A percentile compares a stretch with the other conserved stretches of the same genome.
Evolutionary conservation across 169 alveolate genomes (phyloP).

Genomic region (Babesia sp.): DNA sequence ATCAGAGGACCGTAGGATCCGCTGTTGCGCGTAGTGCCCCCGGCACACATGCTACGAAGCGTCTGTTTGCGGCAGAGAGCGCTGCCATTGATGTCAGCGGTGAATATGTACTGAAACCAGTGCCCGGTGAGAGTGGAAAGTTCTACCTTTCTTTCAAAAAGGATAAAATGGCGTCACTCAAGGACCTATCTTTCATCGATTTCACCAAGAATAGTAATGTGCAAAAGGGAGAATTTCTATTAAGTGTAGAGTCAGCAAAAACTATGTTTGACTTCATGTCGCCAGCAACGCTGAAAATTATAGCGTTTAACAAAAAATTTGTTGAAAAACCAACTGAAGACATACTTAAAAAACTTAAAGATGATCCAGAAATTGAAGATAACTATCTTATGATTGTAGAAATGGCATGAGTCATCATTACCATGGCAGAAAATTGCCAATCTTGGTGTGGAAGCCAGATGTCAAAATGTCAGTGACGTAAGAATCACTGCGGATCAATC

Average conservation of each 20-base stretch:
- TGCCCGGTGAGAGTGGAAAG: constrained; percentile 23
- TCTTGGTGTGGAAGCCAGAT: background rate
- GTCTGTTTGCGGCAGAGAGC: background rate
- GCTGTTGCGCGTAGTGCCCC: background rate
- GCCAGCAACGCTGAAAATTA: constrained; percentile 41
- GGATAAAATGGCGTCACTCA: constrained; percentile 31
- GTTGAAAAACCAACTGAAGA: constrained; percentile 40
- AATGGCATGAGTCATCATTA: background rate
- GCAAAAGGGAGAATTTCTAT: constrained; percentile 35
- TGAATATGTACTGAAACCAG: constrained; percentile 32
- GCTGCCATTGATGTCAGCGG: background rate
- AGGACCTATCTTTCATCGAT: constrained; percentile 48
- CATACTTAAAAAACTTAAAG: constrained; percentile 39
- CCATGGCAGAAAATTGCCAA: background rate
- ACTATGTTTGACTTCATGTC: constrained; percentile 60
- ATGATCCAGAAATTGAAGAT: constrained; percentile 41
- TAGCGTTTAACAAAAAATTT: constrained; percentile 49
- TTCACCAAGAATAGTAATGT: constrained; percentile 38
- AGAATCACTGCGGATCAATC: background rate
- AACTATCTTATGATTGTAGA: constrained; percentile 47
- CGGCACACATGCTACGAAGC: background rate
- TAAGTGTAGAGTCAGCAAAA: constrained; percentile 55
- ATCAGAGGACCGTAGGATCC: background rate
- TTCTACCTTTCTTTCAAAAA: constrained; percentile 38
- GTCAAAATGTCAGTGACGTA: background rate